A percentile compares a stretch with the other conserved stretches of the same genome.
Conservation (phyloP, 1,284 basidiomycete genomes). For the Baeospora myosura region DNA sequence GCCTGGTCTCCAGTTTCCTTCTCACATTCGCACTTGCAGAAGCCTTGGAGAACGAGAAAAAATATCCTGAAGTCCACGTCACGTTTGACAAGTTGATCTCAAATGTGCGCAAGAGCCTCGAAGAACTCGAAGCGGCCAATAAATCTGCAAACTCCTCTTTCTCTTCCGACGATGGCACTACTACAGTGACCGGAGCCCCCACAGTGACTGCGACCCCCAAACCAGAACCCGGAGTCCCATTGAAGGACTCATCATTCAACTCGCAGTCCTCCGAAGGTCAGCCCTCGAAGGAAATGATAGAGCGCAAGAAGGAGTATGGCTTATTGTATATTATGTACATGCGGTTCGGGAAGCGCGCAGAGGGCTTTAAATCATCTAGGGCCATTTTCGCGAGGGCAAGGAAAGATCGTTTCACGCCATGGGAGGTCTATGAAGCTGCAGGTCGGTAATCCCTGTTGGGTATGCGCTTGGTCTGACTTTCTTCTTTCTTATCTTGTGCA, state of each 20-base stretch:
- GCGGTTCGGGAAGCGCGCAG: constrained; percentile 82
- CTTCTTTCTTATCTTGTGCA: constrained; percentile 22
- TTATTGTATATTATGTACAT: constrained; percentile 84
- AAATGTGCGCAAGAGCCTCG: constrained; percentile 66
- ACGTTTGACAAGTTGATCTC: constrained; percentile 69
- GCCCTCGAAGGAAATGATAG: too few species aligned
- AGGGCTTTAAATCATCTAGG: constrained; percentile 73
- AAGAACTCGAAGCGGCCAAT: constrained; percentile 51
- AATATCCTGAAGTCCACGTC: constrained; percentile 60
- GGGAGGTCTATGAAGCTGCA: constrained; percentile 92
- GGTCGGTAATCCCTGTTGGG: constrained; percentile 42
- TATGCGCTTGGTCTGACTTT: constrained; percentile 3
- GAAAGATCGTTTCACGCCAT: constrained; percentile 78
- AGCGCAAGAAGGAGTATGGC: too few species aligned
- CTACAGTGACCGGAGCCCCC: too few species aligned
- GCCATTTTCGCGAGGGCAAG: constrained; percentile 80
- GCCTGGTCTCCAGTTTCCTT: constrained; percentile 57
- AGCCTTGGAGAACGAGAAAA: constrained; percentile 63
- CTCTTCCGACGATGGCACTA: background rate
- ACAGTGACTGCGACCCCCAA: too few species aligned
- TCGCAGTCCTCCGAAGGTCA: too few species aligned
- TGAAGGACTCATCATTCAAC: too few species aligned
- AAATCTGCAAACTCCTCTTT: constrained; percentile 37
- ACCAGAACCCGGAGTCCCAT: too few species aligned
- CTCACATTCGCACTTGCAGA: constrained; percentile 90